Percentiles rank a stretch among this genome's conserved stretches.
Evolutionary conservation across 2,329 filamentous ascomycete species (phyloP).

Genomic region (Sclerotinia borealis): DNA sequence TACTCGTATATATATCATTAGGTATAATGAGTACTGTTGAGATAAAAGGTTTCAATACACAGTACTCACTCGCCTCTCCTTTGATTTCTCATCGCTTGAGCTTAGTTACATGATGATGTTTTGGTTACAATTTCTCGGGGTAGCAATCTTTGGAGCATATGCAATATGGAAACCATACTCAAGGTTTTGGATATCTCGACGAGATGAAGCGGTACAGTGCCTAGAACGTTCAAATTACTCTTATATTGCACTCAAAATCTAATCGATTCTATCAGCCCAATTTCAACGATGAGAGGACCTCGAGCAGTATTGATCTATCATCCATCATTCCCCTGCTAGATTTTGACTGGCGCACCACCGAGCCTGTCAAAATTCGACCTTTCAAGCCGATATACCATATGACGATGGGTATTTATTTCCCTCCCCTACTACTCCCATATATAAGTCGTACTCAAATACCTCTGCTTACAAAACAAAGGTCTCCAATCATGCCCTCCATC

Average conservation of each 20-base stretch:
- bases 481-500: constrained; percentile 46
- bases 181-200: neutral
- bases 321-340: constrained; percentile 36
- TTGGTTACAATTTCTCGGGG: neutral
- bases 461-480: constrained; percentile 33
- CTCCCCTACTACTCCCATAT: neutral
- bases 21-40: neutral
- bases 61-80: neutral
- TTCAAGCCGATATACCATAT: constrained; percentile 58
- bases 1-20: neutral
- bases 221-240: neutral
- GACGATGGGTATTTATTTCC: constrained; percentile 51
- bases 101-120: neutral
- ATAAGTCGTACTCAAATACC: neutral
- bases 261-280: neutral
- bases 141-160: neutral
- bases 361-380: constrained; percentile 48
- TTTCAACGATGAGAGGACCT: neutral
- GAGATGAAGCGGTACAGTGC: neutral
- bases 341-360: constrained; percentile 45
- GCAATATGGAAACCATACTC: neutral
- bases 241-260: neutral
- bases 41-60: neutral
- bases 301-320: neutral
- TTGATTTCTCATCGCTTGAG: neutral